Base-by-base conservation (phyloP, 192 early-diverging fungal species). In the Backusella parvicylindrica region DNA sequence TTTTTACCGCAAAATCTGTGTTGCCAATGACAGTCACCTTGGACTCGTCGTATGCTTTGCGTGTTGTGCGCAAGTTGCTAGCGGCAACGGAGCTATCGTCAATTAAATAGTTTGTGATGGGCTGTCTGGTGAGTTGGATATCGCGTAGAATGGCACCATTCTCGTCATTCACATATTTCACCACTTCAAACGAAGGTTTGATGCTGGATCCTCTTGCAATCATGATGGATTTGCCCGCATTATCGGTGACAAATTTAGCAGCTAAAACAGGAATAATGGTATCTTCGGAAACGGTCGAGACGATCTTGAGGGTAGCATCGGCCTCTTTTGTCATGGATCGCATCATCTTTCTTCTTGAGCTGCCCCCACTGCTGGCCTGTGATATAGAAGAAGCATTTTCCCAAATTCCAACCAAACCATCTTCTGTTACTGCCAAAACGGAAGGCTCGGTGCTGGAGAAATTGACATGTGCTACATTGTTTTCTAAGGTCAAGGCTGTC, bases 21-120 rank as follows among this genome's bases (percentile, higher is more conserved):
- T 64, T 78, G 2, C 85, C 85, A 47, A 75, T 41, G 5, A 72
- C 81, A 15, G 79, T 86, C 7, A 84, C 82, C 37, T 79, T 65
- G 32, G 81, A 83, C 63, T 88, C 87, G 47, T 88, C 82, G 69
- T 88, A 88, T 80, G 76, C 64, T 75, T 88, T 88, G 56, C 85
- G 84, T 16, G 85, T 88, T n/a, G 84, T 83, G 75, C 84, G 84
- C 75, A 70, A 30, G 28, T 70, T 70, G 16, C 28, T 47, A 30
- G 81, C 82, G 21, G 86, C 79, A 71, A 85, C 80, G 5, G 82
- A 76, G 9, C 77, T 69, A 65, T 86, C 84, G 36, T 86, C 84
- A 37, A 88, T 81, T 18, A 70, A 70, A 64, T 83, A 86, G 26
- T 84, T 86, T 11, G 79, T 82, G 16, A 77, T 64, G 12, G 33